phyloP scores from a whole-genome alignment of 768 basidiomycete genomes.

The Phylloporus sp. region DNA sequence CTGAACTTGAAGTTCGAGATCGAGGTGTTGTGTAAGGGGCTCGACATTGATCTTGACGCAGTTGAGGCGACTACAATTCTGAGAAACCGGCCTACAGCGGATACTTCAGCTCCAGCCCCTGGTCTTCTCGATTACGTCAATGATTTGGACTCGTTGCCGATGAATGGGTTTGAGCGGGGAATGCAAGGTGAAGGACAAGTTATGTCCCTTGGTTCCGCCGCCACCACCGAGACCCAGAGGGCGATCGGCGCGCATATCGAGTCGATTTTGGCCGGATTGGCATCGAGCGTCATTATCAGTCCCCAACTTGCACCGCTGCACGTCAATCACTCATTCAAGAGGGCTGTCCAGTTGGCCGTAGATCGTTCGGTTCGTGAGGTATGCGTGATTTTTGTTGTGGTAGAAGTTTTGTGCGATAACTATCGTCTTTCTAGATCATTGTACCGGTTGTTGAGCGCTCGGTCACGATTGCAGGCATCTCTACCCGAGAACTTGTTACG shows the following conservation, averaged over 20 bases:
- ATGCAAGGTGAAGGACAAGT: slow-evolving; percentile 54
- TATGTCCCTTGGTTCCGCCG: slow-evolving; percentile 53
- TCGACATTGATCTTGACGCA: slow-evolving; percentile 80
- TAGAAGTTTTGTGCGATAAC: background rate
- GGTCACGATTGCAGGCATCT: slow-evolving; percentile 97
- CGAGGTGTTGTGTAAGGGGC: slow-evolving; percentile 89
- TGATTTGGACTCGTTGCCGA: slow-evolving; percentile 75
- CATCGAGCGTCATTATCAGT: slow-evolving; percentile 71
- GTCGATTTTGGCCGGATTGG: slow-evolving; percentile 64
- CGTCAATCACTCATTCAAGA: slow-evolving; percentile 79
- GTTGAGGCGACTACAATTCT: slow-evolving; percentile 82
- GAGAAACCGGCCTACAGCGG: slow-evolving; percentile 67
- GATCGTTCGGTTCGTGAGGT: slow-evolving; percentile 95
- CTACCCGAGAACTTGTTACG: slow-evolving; percentile 87
- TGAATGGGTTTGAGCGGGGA: slow-evolving; percentile 61
- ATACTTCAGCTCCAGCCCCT: slow-evolving; percentile 43
- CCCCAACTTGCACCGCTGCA: slow-evolving; percentile 70
- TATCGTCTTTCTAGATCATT: slow-evolving; percentile 59
- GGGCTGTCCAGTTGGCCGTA: slow-evolving; percentile 84
- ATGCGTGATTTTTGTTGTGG: slow-evolving; percentile 10
- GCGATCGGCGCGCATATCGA: slow-evolving; percentile 76
- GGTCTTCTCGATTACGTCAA: slow-evolving; percentile 72
- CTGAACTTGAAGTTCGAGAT: slow-evolving; percentile 98
- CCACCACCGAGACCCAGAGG: slow-evolving; percentile 60
- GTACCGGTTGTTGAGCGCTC: slow-evolving; percentile 96